Conservation (phyloP, 179 eudicot genomes). For the Spergularia azorica region DNA sequence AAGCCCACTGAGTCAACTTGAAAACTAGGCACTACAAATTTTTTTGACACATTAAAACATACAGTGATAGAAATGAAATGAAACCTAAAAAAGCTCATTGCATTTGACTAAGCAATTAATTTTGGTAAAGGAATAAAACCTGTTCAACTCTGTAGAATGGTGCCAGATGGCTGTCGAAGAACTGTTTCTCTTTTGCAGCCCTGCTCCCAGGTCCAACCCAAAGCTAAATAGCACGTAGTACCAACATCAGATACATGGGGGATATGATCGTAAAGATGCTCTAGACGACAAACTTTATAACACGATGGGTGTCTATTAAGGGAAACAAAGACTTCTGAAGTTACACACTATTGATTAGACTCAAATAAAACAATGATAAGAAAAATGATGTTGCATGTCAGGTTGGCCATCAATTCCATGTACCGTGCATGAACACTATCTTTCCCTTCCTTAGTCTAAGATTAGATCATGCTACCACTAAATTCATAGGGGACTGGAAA, state of each 20-base stretch:
- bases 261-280: neutral
- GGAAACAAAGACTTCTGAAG: neutral
- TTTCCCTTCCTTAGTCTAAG: slow-evolving; percentile 2
- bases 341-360: neutral
- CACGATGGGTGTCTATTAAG: neutral
- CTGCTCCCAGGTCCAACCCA: slow-evolving; percentile 98
- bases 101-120: slow-evolving; percentile 3
- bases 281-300: neutral
- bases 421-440: neutral
- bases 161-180: slow-evolving; percentile 88
- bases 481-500: neutral
- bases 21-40: neutral
- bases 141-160: slow-evolving; percentile 99
- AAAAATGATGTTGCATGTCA: neutral
- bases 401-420: neutral
- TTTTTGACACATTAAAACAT: neutral
- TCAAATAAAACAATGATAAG: neutral
- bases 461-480: slow-evolving; percentile 5
- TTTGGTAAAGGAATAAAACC: slow-evolving; percentile 40
- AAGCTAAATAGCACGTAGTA: slow-evolving; percentile 59
- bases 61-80: neutral
- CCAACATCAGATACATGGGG: slow-evolving; percentile 10
- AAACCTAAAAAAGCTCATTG: neutral
- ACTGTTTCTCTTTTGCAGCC: slow-evolving; percentile 90
- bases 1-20: neutral